Conservation (phyloP, 345 rosid species). For the Acer yangbiense region DNA sequence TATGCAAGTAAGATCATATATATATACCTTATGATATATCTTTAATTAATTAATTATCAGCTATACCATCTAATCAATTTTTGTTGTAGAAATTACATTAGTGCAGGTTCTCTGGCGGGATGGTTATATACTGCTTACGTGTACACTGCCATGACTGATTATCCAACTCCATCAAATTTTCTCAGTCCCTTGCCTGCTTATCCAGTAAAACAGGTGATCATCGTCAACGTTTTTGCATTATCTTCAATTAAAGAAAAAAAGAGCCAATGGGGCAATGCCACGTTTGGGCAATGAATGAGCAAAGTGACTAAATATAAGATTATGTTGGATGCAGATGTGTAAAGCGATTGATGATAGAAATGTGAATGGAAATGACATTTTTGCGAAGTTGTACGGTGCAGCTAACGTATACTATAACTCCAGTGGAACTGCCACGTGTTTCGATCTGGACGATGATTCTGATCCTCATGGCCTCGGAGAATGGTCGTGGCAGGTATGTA, state of each 20-base stretch:
- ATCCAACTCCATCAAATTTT: constrained; percentile 61
- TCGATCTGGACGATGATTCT: constrained; percentile 34
- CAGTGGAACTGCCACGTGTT: constrained; percentile 49
- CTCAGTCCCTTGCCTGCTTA: constrained; percentile 56
- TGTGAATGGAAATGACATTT: constrained; percentile 41
- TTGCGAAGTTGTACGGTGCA: constrained; percentile 52
- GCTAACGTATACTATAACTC: constrained; percentile 56
- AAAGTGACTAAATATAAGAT: no score
- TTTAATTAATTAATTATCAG: background rate
- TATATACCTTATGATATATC: background rate
- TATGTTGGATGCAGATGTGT: constrained; percentile 50
- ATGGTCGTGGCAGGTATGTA: constrained; percentile 69
- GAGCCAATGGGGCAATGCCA: no score
- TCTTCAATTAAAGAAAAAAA: no score
- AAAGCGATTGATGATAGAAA: constrained; percentile 53
- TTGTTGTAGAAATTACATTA: constrained; percentile 36
- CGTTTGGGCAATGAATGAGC: no score
- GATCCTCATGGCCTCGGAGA: constrained; percentile 52
- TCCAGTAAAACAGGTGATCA: constrained; percentile 54
- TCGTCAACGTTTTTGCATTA: no score
- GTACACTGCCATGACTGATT: constrained; percentile 71
- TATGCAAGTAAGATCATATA: constrained; percentile 45
- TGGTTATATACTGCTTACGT: constrained; percentile 46
- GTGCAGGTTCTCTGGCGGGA: constrained; percentile 15
- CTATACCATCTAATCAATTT: background rate